phyloP scores from a whole-genome alignment of 108 stramenopile genomes.

The Hondaea fermentalgiana region DNA sequence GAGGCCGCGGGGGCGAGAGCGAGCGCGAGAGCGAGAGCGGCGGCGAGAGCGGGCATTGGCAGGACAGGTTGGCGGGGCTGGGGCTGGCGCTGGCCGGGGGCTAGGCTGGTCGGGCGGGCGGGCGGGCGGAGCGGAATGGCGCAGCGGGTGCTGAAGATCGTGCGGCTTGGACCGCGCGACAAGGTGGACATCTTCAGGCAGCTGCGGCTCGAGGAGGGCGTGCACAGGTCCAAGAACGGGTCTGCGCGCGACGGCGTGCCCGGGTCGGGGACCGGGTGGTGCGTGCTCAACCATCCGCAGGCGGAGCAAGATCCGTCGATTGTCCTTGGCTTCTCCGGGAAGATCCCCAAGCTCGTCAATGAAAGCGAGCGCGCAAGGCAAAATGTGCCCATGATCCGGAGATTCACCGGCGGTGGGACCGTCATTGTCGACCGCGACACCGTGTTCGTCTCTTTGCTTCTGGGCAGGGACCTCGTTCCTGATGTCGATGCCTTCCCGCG shows the following conservation, averaged over 20 bases:
- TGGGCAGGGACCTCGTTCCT: slow-evolving; percentile 38
- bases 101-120: no score
- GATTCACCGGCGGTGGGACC: slow-evolving; percentile 89
- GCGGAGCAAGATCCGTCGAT: slow-evolving; percentile 38
- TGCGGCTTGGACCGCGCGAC: not conserved
- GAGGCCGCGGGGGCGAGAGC: no score
- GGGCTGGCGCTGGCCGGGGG: no score
- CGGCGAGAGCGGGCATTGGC: no score
- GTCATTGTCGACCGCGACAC: slow-evolving; percentile 75
- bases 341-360: slow-evolving; percentile 60
- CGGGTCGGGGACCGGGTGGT: not conserved
- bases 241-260: not conserved
- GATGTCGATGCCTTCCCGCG: slow-evolving; percentile 61
- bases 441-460: slow-evolving; percentile 70
- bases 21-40: no score
- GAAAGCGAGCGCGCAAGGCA: slow-evolving; percentile 44
- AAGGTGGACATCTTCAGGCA: not conserved
- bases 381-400: slow-evolving; percentile 57
- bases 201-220: not conserved
- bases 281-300: not conserved
- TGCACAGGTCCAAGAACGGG: not conserved
- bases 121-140: not conserved
- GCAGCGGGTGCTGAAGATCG: not conserved
- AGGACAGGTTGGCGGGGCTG: no score
- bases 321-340: slow-evolving; percentile 79